Conservation (phyloP, 768 basidiomycete genomes). For the Baorangia bicolor region DNA sequence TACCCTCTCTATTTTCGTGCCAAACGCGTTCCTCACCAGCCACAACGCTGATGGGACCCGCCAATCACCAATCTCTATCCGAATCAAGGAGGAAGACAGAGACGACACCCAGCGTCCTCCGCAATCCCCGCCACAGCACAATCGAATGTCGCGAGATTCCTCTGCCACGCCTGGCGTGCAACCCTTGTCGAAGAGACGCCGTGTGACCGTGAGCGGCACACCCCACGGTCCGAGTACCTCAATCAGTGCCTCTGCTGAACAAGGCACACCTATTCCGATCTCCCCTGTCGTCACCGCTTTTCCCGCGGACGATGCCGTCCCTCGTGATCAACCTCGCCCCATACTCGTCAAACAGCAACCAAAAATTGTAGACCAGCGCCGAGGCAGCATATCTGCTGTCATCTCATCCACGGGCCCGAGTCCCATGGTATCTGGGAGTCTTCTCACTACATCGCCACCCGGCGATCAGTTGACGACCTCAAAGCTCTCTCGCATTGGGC, state of each 20-base stretch:
- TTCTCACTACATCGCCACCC: conserved; percentile 27
- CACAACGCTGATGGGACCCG: conserved; percentile 33
- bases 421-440: conserved; percentile 21
- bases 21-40: conserved; percentile 20
- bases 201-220: conserved; percentile 67
- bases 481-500: conserved; percentile 30
- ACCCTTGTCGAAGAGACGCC: conserved; percentile 58
- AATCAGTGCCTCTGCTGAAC: conserved; percentile 42
- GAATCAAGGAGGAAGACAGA: conserved; percentile 66
- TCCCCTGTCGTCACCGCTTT: conserved; percentile 68
- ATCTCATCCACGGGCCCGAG: conserved; percentile 30
- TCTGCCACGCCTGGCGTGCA: conserved; percentile 40
- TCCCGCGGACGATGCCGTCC: conserved; percentile 54
- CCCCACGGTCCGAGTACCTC: conserved; percentile 7
- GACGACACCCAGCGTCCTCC: conserved; percentile 40
- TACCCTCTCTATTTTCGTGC: not conserved
- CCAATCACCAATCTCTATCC: conserved; percentile 45
- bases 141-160: conserved; percentile 17
- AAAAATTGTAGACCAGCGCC: conserved; percentile 69
- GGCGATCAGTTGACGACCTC: conserved; percentile 29
- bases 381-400: conserved; percentile 54
- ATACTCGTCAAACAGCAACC: conserved; percentile 70
- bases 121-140: conserved; percentile 33
- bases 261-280: conserved; percentile 52
- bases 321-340: conserved; percentile 41